Evolutionary conservation across 805 yeast species (phyloP).

Genomic region (Candida maris): DNA sequence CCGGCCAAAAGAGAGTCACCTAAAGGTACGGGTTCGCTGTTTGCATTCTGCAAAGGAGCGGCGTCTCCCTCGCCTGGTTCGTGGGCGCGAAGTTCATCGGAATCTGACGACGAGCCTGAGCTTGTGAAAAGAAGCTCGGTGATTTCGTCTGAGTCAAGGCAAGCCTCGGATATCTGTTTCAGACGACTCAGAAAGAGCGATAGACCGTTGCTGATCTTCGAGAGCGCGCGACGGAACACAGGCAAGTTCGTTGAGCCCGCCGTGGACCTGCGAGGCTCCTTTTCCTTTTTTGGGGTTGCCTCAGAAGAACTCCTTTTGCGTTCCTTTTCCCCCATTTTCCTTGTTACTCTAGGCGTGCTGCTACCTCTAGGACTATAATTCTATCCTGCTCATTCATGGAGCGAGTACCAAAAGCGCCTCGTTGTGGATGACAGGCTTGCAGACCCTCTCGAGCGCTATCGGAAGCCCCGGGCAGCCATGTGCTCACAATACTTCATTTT

Average conservation of each 20-base stretch:
- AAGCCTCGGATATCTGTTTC: slow-evolving; percentile 45
- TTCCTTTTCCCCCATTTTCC: too few species aligned
- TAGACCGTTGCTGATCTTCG: slow-evolving; percentile 38
- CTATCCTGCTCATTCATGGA: too few species aligned
- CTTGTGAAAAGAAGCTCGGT: slow-evolving; percentile 47
- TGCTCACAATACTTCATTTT: too few species aligned
- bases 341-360: too few species aligned
- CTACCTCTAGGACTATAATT: too few species aligned
- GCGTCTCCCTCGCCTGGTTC: slow-evolving; percentile 1
- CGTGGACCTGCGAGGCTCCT: too few species aligned
- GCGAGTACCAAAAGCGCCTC: too few species aligned
- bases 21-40: not conserved
- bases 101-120: slow-evolving; percentile 9
- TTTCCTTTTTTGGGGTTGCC: not conserved
- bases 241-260: too few species aligned
- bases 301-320: not conserved
- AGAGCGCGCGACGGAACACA: slow-evolving; percentile 29
- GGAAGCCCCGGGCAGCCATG: too few species aligned
- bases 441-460: too few species aligned
- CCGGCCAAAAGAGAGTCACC: slow-evolving; percentile 1
- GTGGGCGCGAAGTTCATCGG: not conserved
- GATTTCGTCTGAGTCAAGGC: slow-evolving; percentile 46
- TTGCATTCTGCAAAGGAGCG: not conserved
- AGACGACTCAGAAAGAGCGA: slow-evolving; percentile 34
- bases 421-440: too few species aligned